Evolutionary conservation across 768 basidiomycete genomes (phyloP), one percentile per base, ranked within the genome.

Genomic region (Amanita rubescens): DNA sequence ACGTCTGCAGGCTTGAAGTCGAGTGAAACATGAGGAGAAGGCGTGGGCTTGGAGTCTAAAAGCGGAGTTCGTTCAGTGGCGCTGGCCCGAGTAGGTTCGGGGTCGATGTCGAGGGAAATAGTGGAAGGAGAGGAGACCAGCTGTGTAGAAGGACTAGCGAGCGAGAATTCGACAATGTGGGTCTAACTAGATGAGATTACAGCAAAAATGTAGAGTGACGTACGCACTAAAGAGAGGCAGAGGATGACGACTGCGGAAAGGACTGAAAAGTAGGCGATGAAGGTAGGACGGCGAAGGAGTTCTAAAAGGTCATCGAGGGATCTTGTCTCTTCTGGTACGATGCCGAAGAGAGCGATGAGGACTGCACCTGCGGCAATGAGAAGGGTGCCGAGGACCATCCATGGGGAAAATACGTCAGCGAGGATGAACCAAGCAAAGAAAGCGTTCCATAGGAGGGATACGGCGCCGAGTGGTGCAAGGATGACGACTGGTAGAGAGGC

Each of bases 401-500:
- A 88, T 1, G 78, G 78, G 4, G 90, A 90, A 69, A 94, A 92
- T 19, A 81, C 75, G 63, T 96, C 92, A 10, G 89, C 90, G 11
- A 95, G 78, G 37, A 95, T 76, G 37, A 94, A 61, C 27, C 83
- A 78, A 14, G 93, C 92, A 63, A 95, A 94, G 62, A 95, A 80
- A 3, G 93, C 93, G 65, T 97, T 97, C 89, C 89, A 95, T 25
- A 97, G 79, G 25, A 97, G 79, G 2, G 89, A 92, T 27, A 94
- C 88, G 0, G 93, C 94, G 10, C 94, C 94, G 3, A 97, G 77
- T 0, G 94, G 94, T 0, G 93, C 94, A 49, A 97, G 85, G 53
- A 97, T 90, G 55, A 95, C 93, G 58, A 97, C 90, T 2, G 94
- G 93, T 11, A 97, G 80, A 2, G 92, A 89, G 8, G 91, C 92